A percentile compares a stretch with the other conserved stretches of the same genome.
Evolutionary conservation across 495 filamentous ascomycete species (phyloP).

Genomic region (Rhypophila decipiens): DNA sequence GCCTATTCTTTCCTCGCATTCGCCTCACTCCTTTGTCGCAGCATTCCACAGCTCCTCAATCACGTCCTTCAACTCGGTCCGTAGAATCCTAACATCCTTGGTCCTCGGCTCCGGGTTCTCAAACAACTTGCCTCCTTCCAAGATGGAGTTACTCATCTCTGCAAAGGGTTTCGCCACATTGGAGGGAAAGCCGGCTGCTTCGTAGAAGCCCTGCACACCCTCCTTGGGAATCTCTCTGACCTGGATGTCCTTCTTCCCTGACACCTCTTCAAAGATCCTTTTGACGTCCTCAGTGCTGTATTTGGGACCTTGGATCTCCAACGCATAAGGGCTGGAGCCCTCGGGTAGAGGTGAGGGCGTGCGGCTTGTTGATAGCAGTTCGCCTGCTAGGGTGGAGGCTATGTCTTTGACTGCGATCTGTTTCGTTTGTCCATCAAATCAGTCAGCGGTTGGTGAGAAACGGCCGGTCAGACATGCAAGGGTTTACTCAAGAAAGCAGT

Average conservation of each 20-base stretch:
- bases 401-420: too few species aligned
- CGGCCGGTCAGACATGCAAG: too few species aligned
- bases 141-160: conserved; percentile 14
- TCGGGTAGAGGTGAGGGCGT: conserved; percentile 1
- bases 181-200: conserved; percentile 12
- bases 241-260: conserved; percentile 13
- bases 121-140: conserved; percentile 15
- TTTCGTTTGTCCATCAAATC: too few species aligned
- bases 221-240: conserved; percentile 8
- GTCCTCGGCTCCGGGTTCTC: conserved; percentile 14
- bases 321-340: too few species aligned
- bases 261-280: conserved; percentile 11
- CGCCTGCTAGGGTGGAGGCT: too few species aligned
- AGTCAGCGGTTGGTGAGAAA: too few species aligned
- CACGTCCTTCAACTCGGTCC: conserved; percentile 1
- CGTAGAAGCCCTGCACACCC: conserved; percentile 6
- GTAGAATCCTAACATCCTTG: conserved; percentile 4
- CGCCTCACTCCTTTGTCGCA: too few species aligned
- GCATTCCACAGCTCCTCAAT: background rate
- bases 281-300: conserved; percentile 15
- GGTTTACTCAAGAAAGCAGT: too few species aligned
- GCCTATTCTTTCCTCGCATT: too few species aligned
- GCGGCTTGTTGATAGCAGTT: conserved; percentile 16
- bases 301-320: conserved; percentile 16
- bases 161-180: conserved; percentile 9